Conservation (phyloP, 257 asterid species). For the Petunia secreta region DNA sequence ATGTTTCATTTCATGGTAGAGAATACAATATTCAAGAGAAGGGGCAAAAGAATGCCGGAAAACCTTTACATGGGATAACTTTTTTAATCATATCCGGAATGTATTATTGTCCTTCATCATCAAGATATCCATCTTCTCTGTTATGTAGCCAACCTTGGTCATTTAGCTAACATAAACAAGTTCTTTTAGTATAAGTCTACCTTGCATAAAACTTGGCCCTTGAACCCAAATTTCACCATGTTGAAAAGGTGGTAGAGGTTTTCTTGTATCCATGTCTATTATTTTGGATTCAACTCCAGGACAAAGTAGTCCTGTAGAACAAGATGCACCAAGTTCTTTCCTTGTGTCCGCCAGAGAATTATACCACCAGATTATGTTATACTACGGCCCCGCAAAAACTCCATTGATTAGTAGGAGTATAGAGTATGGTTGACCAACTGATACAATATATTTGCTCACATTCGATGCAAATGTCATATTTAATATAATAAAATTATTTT, state of each 20-base stretch:
- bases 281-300: slow-evolving; percentile 39
- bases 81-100: slow-evolving; percentile 51
- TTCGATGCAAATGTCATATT: no score
- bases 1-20: no score
- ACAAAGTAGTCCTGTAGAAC: slow-evolving; percentile 36
- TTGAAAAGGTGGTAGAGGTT: slow-evolving; percentile 42
- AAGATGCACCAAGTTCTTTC: slow-evolving; percentile 18
- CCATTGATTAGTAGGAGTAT: no score
- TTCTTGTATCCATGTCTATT: slow-evolving; percentile 27
- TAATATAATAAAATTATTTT: no score
- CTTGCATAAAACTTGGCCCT: slow-evolving; percentile 44
- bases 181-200: slow-evolving; percentile 22
- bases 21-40: no score
- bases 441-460: no score
- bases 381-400: background rate
- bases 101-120: slow-evolving; percentile 44
- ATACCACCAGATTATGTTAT: no score
- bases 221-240: slow-evolving; percentile 44
- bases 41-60: slow-evolving; percentile 32
- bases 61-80: slow-evolving; percentile 54
- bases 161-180: slow-evolving; percentile 25
- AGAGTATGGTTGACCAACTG: no score
- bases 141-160: slow-evolving; percentile 48
- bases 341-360: background rate
- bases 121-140: slow-evolving; percentile 54